A percentile compares a stretch with the other conserved stretches of the same genome.
Conservation (phyloP, 2,329 filamentous ascomycete species). For the Alternaria ethzedia region DNA sequence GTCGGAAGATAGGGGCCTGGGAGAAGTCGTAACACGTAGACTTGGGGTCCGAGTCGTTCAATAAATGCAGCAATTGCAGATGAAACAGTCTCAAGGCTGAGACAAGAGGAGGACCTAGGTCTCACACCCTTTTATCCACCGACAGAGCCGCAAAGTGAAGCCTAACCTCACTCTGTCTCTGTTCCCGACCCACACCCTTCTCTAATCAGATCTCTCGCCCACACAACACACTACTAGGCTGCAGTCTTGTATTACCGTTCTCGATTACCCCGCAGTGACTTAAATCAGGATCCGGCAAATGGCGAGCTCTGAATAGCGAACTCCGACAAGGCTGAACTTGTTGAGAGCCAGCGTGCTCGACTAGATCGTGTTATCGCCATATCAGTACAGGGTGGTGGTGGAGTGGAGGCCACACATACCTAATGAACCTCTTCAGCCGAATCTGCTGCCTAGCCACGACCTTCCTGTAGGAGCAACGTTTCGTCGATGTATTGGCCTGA, state of each 20-base stretch:
- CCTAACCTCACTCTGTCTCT: not conserved
- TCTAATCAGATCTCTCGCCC: not conserved
- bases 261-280: conserved; percentile 14
- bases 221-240: conserved; percentile 10
- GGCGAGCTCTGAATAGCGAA: conserved; percentile 1
- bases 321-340: conserved; percentile 11
- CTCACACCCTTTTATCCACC: conserved; percentile 18
- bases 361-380: not conserved
- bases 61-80: not conserved
- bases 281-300: conserved; percentile 3
- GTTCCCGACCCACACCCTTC: not conserved
- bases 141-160: conserved; percentile 13
- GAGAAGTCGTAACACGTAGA: not conserved
- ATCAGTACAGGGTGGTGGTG: not conserved
- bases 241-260: conserved; percentile 1
- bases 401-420: conserved; percentile 9
- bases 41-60: not conserved
- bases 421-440: conserved; percentile 11
- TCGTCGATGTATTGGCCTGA: conserved; percentile 12
- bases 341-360: not conserved
- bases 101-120: not conserved
- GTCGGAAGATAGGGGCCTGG: not conserved
- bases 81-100: not conserved
- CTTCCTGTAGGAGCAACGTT: conserved; percentile 2
- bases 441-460: conserved; percentile 19